Percentiles rank a stretch among this genome's conserved stretches.
These are phyloP conservation scores for Aphanomyces cochlioides DNA, from an alignment of 352 stramenopile genomes.

Conservation along the genomic window DNA sequence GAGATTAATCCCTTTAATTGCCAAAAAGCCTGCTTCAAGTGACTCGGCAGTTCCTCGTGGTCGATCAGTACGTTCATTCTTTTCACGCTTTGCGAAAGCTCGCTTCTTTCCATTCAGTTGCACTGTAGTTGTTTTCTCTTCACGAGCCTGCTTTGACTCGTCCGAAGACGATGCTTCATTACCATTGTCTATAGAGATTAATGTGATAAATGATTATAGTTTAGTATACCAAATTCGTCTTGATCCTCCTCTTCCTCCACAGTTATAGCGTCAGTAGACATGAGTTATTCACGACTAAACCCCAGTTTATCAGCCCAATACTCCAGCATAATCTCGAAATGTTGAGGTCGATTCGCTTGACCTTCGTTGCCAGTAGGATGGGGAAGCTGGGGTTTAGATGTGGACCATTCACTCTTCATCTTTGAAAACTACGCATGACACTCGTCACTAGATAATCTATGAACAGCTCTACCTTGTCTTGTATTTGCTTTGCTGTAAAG, in stretches of 20 bases:
- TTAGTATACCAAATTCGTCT: too few species aligned
- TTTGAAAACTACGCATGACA: constrained; percentile 5
- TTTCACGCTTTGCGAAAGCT: too few species aligned
- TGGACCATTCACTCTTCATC: not conserved
- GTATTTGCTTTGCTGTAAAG: constrained; percentile 10
- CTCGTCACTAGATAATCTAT: too few species aligned
- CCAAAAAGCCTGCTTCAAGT: constrained; percentile 7
- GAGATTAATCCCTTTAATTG: constrained; percentile 5
- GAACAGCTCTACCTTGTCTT: not conserved
- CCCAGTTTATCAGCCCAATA: constrained; percentile 2
- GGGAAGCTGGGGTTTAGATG: not conserved
- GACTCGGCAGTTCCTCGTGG: too few species aligned
- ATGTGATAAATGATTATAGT: too few species aligned
- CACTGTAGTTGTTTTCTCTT: too few species aligned
- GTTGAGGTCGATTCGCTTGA: not conserved
- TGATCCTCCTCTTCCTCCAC: too few species aligned
- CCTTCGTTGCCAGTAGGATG: not conserved
- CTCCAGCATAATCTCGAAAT: constrained; percentile 13
- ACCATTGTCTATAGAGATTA: too few species aligned
- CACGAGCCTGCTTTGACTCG: too few species aligned
- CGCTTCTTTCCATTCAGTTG: too few species aligned
- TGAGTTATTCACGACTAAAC: not conserved
- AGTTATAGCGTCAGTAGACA: constrained; percentile 12
- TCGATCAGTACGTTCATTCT: too few species aligned
- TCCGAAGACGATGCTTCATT: too few species aligned